phyloP scores from a whole-genome alignment of 2,329 filamentous ascomycete genomes.

The Mariannaea elegans region DNA sequence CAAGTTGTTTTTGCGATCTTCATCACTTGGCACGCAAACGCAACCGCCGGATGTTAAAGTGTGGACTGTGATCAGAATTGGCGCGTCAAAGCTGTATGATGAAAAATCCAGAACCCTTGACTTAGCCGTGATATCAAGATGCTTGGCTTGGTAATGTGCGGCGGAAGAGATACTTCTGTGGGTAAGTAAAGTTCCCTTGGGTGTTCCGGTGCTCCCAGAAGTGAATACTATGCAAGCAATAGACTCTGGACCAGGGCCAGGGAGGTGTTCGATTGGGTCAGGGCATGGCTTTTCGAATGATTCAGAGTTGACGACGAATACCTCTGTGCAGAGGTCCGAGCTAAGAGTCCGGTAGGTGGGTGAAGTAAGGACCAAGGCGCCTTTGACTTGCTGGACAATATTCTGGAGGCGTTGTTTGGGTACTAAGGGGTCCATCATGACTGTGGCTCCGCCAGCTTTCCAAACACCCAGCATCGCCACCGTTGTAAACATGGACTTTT shows the following conservation, averaged over 20 bases:
- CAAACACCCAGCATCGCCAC: neutral
- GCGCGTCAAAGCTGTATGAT: constrained; percentile 20
- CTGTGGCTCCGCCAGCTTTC: neutral
- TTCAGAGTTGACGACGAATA: neutral
- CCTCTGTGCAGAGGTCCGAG: neutral
- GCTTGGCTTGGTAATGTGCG: constrained; percentile 3
- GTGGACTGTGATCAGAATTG: constrained; percentile 5
- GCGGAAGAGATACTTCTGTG: neutral
- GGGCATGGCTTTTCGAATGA: neutral
- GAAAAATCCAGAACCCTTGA: too few species aligned
- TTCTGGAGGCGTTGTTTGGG: too few species aligned
- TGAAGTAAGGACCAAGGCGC: too few species aligned
- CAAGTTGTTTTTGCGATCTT: constrained; percentile 4
- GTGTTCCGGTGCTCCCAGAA: too few species aligned
- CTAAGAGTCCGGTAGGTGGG: too few species aligned
- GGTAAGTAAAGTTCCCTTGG: too few species aligned
- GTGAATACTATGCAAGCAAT: too few species aligned
- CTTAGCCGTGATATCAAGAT: neutral
- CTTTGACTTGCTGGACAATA: constrained; percentile 5
- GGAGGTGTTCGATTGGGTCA: neutral
- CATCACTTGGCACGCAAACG: constrained; percentile 18
- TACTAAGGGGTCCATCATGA: neutral
- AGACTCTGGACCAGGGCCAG: too few species aligned
- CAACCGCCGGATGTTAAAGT: constrained; percentile 9
- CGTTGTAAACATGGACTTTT: constrained; percentile 4